phyloP scores from a whole-genome alignment of 495 filamentous ascomycete species.

The Daldinia decipiens region DNA sequence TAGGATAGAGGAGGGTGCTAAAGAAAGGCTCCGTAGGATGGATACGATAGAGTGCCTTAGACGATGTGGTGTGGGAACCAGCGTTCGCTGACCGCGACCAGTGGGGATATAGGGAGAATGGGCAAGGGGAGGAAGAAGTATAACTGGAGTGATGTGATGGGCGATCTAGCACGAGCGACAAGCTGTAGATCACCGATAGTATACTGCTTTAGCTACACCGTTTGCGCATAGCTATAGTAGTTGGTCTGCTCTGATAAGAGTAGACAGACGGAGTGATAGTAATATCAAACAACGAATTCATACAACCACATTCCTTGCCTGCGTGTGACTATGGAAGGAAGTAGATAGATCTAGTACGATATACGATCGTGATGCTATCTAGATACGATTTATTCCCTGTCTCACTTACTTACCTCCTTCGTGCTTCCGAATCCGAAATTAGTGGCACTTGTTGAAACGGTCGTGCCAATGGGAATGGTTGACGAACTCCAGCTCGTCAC shows the following conservation, averaged over 20 bases:
- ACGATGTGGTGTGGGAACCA: neutral
- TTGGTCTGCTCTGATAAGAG: neutral
- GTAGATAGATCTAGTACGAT: too few species aligned
- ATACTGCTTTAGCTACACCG: slow-evolving; percentile 18
- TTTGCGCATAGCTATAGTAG: slow-evolving; percentile 14
- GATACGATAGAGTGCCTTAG: neutral
- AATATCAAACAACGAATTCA: slow-evolving; percentile 29
- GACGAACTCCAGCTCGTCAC: neutral
- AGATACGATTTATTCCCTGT: neutral
- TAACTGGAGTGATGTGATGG: neutral
- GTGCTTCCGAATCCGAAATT: slow-evolving; percentile 6
- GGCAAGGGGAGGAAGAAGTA: neutral
- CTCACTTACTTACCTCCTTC: neutral
- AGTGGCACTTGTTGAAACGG: slow-evolving; percentile 19
- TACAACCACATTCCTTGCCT: neutral
- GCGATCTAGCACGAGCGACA: slow-evolving; percentile 3
- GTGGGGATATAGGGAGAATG: neutral
- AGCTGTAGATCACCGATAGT: slow-evolving; percentile 9
- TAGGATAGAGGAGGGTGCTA: neutral
- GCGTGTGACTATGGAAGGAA: neutral
- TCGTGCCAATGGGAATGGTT: neutral
- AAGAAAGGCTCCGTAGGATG: neutral
- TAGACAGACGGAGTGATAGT: slow-evolving; percentile 17
- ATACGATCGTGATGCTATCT: neutral
- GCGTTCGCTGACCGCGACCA: neutral